Percentiles rank a stretch among this genome's conserved stretches.
phyloP scores from a whole-genome alignment of 257 asterid genomes.

The Plantago elongata region DNA sequence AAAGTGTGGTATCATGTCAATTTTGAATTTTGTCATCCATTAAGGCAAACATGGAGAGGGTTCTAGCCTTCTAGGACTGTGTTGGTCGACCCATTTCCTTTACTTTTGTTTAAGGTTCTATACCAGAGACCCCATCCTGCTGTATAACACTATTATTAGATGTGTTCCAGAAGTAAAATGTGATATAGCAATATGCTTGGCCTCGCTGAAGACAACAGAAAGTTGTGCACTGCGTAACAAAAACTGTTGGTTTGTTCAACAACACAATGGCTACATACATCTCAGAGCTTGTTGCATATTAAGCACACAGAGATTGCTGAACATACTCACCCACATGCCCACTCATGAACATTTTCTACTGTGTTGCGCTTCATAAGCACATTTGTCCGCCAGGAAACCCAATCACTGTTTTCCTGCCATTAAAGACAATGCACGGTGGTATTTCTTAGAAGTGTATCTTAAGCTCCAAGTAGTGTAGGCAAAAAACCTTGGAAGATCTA shows the following conservation, averaged over 20 bases:
- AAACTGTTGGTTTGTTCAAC: constrained; percentile 1
- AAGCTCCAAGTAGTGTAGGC: neutral
- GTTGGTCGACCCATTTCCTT: neutral
- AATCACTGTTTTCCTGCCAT: constrained; percentile 67
- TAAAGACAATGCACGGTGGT: constrained; percentile 2
- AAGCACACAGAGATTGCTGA: neutral
- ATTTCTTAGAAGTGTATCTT: constrained; percentile 7
- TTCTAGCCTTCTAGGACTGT: neutral
- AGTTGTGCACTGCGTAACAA: constrained; percentile 1
- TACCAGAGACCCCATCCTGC: neutral
- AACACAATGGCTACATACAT: constrained; percentile 12
- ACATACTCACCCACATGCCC: constrained; percentile 41
- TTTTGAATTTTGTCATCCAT: neutral
- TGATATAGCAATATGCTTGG: neutral
- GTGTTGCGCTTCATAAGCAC: constrained; percentile 66
- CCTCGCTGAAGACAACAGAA: neutral
- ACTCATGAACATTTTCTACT: constrained; percentile 60
- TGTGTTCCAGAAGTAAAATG: neutral
- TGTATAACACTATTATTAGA: neutral
- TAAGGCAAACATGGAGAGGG: neutral
- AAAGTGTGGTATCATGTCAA: neutral
- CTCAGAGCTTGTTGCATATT: neutral
- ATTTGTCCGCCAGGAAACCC: constrained; percentile 75
- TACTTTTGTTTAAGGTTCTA: neutral
- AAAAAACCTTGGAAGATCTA: too few relatives aligned